Evolutionary conservation across 2,329 filamentous ascomycete genomes (phyloP).

Genomic region (Penicillium psychrosexuale): DNA sequence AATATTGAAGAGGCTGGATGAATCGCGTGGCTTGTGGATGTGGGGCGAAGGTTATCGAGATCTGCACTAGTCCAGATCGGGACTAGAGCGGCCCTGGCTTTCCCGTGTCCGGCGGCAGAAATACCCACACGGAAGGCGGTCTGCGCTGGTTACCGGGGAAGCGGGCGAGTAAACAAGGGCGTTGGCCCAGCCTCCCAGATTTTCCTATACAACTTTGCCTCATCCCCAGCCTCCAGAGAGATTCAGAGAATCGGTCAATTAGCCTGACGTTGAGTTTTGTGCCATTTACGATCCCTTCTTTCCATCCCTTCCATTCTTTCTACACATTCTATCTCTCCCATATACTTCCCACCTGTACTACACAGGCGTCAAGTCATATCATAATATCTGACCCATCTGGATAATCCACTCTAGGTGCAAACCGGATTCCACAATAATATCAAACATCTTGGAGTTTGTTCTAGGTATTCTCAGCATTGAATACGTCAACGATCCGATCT

Average conservation of each 20-base stretch:
- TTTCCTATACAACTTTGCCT: slow-evolving; percentile 25
- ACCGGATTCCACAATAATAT: slow-evolving; percentile 15
- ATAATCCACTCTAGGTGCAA: slow-evolving; percentile 22
- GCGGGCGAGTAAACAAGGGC: slow-evolving; percentile 40
- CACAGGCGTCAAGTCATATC: slow-evolving; percentile 15
- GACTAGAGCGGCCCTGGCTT: slow-evolving; percentile 2
- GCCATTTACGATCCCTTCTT: slow-evolving; percentile 38
- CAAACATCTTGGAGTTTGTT: slow-evolving; percentile 5
- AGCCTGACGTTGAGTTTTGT: slow-evolving; percentile 23
- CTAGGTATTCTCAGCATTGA: background rate
- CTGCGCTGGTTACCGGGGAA: slow-evolving; percentile 34
- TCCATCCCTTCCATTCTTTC: slow-evolving; percentile 29
- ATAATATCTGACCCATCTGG: slow-evolving; percentile 25
- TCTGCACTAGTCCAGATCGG: slow-evolving; percentile 10
- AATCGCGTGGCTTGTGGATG: slow-evolving; percentile 16
- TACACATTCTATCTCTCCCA: slow-evolving; percentile 26
- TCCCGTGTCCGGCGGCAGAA: slow-evolving; percentile 11
- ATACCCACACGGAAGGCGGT: slow-evolving; percentile 29
- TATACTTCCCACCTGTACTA: slow-evolving; percentile 16
- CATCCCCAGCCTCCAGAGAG: slow-evolving; percentile 38
- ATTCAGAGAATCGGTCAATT: slow-evolving; percentile 8
- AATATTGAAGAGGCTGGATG: slow-evolving; percentile 19
- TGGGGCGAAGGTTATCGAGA: slow-evolving; percentile 15
- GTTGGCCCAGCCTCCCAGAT: slow-evolving; percentile 43
- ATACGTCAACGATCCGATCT: slow-evolving; percentile 6